Percentiles rank a stretch among this genome's conserved stretches.
phyloP scores from a whole-genome alignment of 2,329 filamentous ascomycete species.

The Neocatenulostroma microsporum region DNA sequence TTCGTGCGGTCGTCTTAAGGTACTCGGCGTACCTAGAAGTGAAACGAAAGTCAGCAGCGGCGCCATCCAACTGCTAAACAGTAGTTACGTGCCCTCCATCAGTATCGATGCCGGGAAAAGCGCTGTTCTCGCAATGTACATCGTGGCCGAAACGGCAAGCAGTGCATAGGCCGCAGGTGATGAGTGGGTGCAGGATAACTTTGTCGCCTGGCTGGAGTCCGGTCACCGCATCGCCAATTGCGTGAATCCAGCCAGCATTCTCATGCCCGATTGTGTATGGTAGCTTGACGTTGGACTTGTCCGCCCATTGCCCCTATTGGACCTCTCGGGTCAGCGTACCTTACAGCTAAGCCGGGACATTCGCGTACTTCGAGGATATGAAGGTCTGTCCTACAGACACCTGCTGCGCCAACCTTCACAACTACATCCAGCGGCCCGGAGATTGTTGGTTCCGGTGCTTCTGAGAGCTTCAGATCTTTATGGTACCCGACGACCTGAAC shows the following conservation, averaged over 20 bases:
- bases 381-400: slow-evolving; percentile 22
- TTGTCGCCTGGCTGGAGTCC: slow-evolving; percentile 17
- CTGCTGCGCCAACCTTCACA: slow-evolving; percentile 23
- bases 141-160: slow-evolving; percentile 22
- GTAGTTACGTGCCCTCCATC: too few relatives aligned
- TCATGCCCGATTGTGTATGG: slow-evolving; percentile 23
- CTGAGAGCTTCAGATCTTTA: slow-evolving; percentile 18
- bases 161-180: slow-evolving; percentile 20
- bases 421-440: slow-evolving; percentile 19
- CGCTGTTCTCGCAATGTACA: slow-evolving; percentile 19
- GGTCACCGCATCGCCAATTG: slow-evolving; percentile 16
- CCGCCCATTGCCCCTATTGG: too few relatives aligned
- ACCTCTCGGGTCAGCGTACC: too few relatives aligned
- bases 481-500: slow-evolving; percentile 20
- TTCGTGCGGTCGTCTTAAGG: slow-evolving; percentile 21
- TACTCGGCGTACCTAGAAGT: slow-evolving; percentile 19
- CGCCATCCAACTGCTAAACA: too few relatives aligned
- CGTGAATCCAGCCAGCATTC: slow-evolving; percentile 20
- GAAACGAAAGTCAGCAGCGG: too few relatives aligned
- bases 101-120: slow-evolving; percentile 20
- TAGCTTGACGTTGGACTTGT: slow-evolving; percentile 18
- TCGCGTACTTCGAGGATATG: slow-evolving; percentile 22
- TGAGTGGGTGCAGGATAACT: slow-evolving; percentile 20
- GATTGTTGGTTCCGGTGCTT: slow-evolving; percentile 18
- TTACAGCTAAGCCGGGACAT: too few relatives aligned